Conservation (phyloP, 2,329 filamentous ascomycete genomes). For the Fusarium sp. region DNA sequence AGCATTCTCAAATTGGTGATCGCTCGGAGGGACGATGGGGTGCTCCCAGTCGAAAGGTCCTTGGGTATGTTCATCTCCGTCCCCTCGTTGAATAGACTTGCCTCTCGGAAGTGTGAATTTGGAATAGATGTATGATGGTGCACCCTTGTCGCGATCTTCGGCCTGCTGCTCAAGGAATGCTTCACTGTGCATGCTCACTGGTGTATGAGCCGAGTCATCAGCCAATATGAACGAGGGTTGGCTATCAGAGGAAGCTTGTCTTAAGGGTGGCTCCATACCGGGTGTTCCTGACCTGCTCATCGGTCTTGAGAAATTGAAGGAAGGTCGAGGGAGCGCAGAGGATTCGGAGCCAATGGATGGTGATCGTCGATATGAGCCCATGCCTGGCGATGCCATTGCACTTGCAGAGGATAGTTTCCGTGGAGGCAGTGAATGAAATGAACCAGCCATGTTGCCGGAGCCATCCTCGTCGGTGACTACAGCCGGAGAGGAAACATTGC, state of each 20-base stretch:
- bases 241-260: conserved; percentile 76
- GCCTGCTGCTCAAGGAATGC: conserved; percentile 68
- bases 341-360: conserved; percentile 88
- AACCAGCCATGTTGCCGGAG: conserved; percentile 64
- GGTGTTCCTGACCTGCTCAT: conserved; percentile 80
- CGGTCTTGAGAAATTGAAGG: conserved; percentile 95
- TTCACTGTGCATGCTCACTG: conserved; percentile 79
- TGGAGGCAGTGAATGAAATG: conserved; percentile 73
- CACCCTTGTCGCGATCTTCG: conserved; percentile 65
- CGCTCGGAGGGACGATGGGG: conserved; percentile 58
- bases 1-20: conserved; percentile 59
- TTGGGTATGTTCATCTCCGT: conserved; percentile 66
- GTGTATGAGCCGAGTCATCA: conserved; percentile 76
- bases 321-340: conserved; percentile 78
- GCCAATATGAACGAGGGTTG: conserved; percentile 73
- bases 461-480: conserved; percentile 80
- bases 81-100: conserved; percentile 79
- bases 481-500: conserved; percentile 72
- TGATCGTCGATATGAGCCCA: conserved; percentile 76
- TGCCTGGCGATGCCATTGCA: conserved; percentile 67
- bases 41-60: conserved; percentile 75
- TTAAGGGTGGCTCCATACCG: conserved; percentile 67
- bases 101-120: conserved; percentile 88
- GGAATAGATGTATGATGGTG: conserved; percentile 86
- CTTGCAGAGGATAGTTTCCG: conserved; percentile 84